phyloP scores from a whole-genome alignment of 768 basidiomycete genomes.

The Galerina marginata region DNA sequence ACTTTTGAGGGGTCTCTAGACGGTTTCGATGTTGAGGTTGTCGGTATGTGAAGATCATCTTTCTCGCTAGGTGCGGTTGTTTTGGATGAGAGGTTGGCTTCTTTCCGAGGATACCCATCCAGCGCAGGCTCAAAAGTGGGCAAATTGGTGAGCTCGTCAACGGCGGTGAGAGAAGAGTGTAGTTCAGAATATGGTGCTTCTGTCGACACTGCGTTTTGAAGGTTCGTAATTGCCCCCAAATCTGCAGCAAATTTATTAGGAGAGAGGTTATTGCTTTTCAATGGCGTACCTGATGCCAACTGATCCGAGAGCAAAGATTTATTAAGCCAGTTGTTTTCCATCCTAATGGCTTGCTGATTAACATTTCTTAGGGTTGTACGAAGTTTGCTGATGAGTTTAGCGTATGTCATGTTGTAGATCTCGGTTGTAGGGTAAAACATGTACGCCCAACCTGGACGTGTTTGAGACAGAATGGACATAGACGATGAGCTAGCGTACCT shows the following conservation, averaged over 20 bases:
- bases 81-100: no score
- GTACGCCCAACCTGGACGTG: conserved; percentile 57
- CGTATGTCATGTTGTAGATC: conserved; percentile 50
- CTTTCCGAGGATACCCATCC: no score
- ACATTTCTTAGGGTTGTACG: conserved; percentile 31
- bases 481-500: conserved; percentile 28
- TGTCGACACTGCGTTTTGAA: no score
- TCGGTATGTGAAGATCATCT: not conserved
- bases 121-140: no score
- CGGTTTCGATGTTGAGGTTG: not conserved
- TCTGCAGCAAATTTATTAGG: no score
- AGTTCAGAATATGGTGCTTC: no score
- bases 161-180: no score
- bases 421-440: conserved; percentile 42
- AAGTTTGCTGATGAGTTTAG: conserved; percentile 41
- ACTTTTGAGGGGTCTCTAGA: not conserved
- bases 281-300: not conserved
- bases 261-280: not conserved
- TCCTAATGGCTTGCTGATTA: conserved; percentile 5
- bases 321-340: conserved; percentile 23
- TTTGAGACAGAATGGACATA: not conserved
- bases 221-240: no score
- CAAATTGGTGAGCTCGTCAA: no score
- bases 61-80: not conserved
- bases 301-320: conserved; percentile 13